Base-by-base conservation (phyloP, 2,329 filamentous ascomycete species). In the Alternaria gansuensis region DNA sequence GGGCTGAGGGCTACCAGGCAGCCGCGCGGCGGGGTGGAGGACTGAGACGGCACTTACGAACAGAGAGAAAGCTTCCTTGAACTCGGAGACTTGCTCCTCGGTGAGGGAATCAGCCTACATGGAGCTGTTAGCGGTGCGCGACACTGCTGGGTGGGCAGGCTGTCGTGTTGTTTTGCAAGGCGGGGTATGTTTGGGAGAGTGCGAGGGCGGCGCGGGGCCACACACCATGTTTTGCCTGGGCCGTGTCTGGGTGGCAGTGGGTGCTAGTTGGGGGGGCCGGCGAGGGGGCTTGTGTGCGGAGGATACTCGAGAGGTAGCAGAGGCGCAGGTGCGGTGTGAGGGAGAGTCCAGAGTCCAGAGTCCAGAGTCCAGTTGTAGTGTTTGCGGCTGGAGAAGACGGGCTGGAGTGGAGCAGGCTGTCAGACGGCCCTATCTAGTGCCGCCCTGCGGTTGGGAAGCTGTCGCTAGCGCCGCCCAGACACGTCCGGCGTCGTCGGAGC, bases 1-100 rank as follows among this genome's bases (percentile, higher is more conserved):
- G 54, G 52, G 46, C 40, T 57, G 46, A 26, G 41, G 34, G 61
- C 59, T 52, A 60, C 64, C 54, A 74, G 74, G 71, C 73, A 72
- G 63, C 69, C 64, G 51, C 56, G 51, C 54, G 46, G 51, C 57
- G 36, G 23, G 41, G 39, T 39, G 34, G 29, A 50, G 46, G 62
- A 26, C 14, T 33, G 17, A 26, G 13, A 28, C 1, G 31, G 44
- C 11, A 89, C 95, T 90, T 90, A 99, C 95, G 83, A 99, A 99
- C 70, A 99, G 92, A 80, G 95, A 99, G 85, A 99, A 99, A 55
- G 95, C 95, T 85, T 99, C 95, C 91, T 98, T 99, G 87, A 98
- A 99, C 85, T 99, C 95, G 80, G 95, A 98, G 80, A 99, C 95
- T 88, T 99, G 95, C 85, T 99, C 95, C 87, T 99, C 95, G 75